Base-by-base conservation (phyloP, 2,329 filamentous ascomycete species). In the Sodiomyces alkalinus region DNA sequence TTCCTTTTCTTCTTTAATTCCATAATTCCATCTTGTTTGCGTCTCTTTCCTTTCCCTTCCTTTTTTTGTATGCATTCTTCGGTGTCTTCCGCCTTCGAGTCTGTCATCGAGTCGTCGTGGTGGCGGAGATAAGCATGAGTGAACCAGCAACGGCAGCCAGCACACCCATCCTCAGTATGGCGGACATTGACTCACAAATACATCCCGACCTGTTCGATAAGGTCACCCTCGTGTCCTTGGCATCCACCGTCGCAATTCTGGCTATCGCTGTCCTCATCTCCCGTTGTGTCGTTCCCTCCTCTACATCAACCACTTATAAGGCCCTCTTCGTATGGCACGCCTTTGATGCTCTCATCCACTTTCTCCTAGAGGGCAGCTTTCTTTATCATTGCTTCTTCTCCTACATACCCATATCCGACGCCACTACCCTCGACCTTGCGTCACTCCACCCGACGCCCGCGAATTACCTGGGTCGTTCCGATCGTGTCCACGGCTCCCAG, bases 261-360 rank as follows among this genome's bases (percentile, higher is more conserved):
- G 43, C 51, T 29, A 45, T 55, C 31, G 66, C 68, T 30, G 68
- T 69, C 45, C 39, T 39, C 15, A 42, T 59, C 14, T 73, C 69
- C 7, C 55, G 55, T 17, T 41, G 37, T 27, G 53, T 56, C 14
- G 55, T 70, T 14, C 49, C 75, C 4, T 46, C 55, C 12, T 45
- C 59, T 1, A 60, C 72, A 8, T 54, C 67, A 2, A 48, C 56
- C 20, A 68, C 73, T 28, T 63, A 65, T 31, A 82, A 85, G 36
- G 58, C 80, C 47, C 74, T 94, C 39, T 93, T 93, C 64, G 69
- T 92, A 55, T 94, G 87, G 87, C 86, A 94, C 58, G 68, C 81
- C 20, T 92, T 92, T 56, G 86, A 94, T 52, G 82, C 82, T 18
- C 67, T 94, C 23, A 87, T 86, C 45, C 90, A 98, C 59, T 73